phyloP scores from a whole-genome alignment of 768 basidiomycete genomes.

The Stropharia rugosoannulata region DNA sequence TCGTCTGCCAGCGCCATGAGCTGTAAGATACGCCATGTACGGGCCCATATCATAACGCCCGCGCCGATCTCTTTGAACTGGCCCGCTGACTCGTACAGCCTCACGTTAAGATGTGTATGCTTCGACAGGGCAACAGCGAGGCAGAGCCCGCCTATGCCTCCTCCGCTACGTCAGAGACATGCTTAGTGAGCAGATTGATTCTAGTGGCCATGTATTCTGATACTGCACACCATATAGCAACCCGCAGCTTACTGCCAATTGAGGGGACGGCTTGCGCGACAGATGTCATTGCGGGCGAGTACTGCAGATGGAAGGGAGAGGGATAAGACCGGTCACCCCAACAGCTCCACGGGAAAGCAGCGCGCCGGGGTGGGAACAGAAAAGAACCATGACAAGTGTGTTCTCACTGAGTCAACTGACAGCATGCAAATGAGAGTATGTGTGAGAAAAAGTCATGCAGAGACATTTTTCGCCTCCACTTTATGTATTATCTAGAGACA shows the following conservation, averaged over 20 bases:
- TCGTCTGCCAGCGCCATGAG: conserved; percentile 36
- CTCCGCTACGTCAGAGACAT: conserved; percentile 22
- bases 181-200: background rate
- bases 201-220: background rate
- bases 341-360: background rate
- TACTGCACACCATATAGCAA: conserved; percentile 3
- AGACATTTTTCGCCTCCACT: no score
- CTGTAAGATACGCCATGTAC: conserved; percentile 45
- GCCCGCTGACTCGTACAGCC: conserved; percentile 47
- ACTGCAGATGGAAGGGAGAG: background rate
- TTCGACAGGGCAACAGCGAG: conserved; percentile 39
- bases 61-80: conserved; percentile 52
- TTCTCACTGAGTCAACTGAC: background rate
- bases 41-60: conserved; percentile 43
- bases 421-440: background rate
- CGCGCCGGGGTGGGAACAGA: background rate
- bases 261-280: background rate
- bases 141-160: conserved; percentile 42
- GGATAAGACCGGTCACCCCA: background rate
- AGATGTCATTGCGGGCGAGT: background rate
- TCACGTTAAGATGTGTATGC: conserved; percentile 32
- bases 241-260: background rate
- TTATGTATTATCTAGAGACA: no score
- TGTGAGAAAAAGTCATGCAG: no score
- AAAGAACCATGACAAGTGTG: background rate